A percentile compares a stretch with the other conserved stretches of the same genome.
These are phyloP conservation scores for Populus alba DNA, from an alignment of 345 rosid genomes.

Conservation along the genomic window DNA sequence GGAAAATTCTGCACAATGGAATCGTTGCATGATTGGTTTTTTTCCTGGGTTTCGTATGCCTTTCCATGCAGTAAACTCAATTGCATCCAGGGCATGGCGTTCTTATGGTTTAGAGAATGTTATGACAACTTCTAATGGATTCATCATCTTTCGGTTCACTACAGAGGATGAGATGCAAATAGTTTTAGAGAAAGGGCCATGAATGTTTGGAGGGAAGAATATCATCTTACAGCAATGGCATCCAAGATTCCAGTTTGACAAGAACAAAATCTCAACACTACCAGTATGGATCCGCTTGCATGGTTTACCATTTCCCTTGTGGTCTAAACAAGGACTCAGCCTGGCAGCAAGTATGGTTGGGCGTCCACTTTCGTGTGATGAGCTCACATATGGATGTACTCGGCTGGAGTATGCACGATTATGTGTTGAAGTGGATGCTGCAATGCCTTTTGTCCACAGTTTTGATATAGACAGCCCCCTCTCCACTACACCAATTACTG, in stretches of 20 bases:
- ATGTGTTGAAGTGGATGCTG: too few relatives aligned
- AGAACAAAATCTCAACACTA: accelerated
- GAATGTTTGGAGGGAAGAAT: too few relatives aligned
- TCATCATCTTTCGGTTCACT: accelerated
- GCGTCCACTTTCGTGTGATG: accelerated
- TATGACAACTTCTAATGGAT: accelerated
- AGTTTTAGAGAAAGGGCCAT: too few relatives aligned
- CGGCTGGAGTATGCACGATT: too few relatives aligned
- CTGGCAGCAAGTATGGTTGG: too few relatives aligned
- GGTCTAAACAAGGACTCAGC: accelerated
- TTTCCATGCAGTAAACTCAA: accelerated
- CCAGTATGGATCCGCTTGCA: accelerated
- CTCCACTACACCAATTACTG: too few relatives aligned
- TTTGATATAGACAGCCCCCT: too few relatives aligned
- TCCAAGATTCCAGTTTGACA: accelerated
- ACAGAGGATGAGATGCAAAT: accelerated
- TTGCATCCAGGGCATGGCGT: accelerated
- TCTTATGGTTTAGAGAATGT: accelerated
- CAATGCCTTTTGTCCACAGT: too few relatives aligned
- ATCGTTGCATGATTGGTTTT: too few relatives aligned
- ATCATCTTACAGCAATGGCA: too few relatives aligned
- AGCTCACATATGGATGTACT: accelerated
- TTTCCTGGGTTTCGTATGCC: too few relatives aligned
- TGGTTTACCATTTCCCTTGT: accelerated
- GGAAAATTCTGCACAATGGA: too few relatives aligned